Evolutionary conservation across 169 alveolate species (phyloP).

Genomic region (Fabrea salina): DNA sequence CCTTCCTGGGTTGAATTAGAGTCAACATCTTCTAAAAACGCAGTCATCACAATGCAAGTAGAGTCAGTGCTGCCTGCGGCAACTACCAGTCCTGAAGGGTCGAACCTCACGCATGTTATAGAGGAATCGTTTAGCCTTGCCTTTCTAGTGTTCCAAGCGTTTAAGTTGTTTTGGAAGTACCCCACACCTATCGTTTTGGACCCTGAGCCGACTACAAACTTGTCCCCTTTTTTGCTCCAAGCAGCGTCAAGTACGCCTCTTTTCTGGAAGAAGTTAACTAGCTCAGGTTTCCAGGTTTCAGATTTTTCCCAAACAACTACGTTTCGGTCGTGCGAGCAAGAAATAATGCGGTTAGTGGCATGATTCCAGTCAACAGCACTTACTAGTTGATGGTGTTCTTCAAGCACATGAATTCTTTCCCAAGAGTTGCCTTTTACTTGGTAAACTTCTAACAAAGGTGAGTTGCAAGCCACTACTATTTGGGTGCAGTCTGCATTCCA

Average conservation of each 20-base stretch:
- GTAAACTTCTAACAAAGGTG: constrained; percentile 14
- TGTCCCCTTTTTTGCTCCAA: constrained; percentile 28
- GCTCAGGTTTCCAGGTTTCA: constrained; percentile 23
- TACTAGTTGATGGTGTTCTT: constrained; percentile 29
- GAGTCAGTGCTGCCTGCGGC: constrained; percentile 29
- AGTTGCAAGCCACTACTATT: neutral
- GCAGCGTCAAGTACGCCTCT: constrained; percentile 29
- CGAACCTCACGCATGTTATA: constrained; percentile 27
- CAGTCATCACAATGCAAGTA: neutral
- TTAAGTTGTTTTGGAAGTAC: neutral
- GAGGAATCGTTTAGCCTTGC: neutral
- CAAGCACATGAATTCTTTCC: constrained; percentile 26
- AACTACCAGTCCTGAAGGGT: constrained; percentile 24
- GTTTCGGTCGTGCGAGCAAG: constrained; percentile 35
- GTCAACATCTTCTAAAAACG: constrained; percentile 23
- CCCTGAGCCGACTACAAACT: constrained; percentile 29
- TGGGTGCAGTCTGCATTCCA: constrained; percentile 21
- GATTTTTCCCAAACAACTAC: constrained; percentile 27
- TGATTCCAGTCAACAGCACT: constrained; percentile 47
- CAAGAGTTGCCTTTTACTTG: constrained; percentile 4
- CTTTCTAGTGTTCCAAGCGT: constrained; percentile 24
- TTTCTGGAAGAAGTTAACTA: constrained; percentile 14
- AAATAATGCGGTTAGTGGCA: constrained; percentile 32
- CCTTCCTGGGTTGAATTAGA: neutral
- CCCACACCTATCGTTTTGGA: constrained; percentile 26